These are phyloP conservation scores for Moniliophthora roreri DNA, from an alignment of 1,284 basidiomycete genomes.

Conservation along the genomic window DNA sequence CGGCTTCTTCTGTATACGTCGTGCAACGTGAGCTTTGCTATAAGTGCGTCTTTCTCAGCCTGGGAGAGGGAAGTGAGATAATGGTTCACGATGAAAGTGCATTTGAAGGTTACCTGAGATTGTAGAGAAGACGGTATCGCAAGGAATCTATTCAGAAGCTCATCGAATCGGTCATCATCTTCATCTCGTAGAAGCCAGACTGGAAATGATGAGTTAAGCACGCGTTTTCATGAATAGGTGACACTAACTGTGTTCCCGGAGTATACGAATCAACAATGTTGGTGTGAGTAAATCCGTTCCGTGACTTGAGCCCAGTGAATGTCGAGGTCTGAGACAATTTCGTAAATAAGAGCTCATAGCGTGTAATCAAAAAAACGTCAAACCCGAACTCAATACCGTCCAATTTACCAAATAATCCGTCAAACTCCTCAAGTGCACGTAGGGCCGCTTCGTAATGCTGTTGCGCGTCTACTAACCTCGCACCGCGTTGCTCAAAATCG, in stretches of 20 bases:
- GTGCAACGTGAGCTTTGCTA: constrained; percentile 75
- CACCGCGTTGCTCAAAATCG: constrained; percentile 52
- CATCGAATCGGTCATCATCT: constrained; percentile 53
- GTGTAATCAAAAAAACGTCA: constrained; percentile 15
- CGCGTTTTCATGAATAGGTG: not conserved
- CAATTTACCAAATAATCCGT: constrained; percentile 50
- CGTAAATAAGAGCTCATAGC: constrained; percentile 9
- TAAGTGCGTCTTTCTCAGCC: constrained; percentile 70
- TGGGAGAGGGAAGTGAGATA: not conserved
- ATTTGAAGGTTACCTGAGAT: constrained; percentile 50
- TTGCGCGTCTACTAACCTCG: constrained; percentile 46
- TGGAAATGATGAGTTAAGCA: constrained; percentile 27
- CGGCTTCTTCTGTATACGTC: constrained; percentile 77
- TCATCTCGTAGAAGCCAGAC: constrained; percentile 76
- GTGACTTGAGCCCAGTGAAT: constrained; percentile 38
- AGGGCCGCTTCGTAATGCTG: constrained; percentile 54
- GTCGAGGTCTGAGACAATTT: constrained; percentile 36
- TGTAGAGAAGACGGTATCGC: constrained; percentile 56
- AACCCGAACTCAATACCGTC: constrained; percentile 48
- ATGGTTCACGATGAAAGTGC: not conserved
- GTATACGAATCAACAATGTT: constrained; percentile 60
- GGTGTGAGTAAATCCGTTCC: constrained; percentile 64
- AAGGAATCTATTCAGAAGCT: constrained; percentile 58
- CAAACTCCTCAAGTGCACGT: constrained; percentile 57
- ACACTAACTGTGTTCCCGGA: constrained; percentile 73